Conservation (phyloP, 1,284 basidiomycete species). For the Irpex sp. region DNA sequence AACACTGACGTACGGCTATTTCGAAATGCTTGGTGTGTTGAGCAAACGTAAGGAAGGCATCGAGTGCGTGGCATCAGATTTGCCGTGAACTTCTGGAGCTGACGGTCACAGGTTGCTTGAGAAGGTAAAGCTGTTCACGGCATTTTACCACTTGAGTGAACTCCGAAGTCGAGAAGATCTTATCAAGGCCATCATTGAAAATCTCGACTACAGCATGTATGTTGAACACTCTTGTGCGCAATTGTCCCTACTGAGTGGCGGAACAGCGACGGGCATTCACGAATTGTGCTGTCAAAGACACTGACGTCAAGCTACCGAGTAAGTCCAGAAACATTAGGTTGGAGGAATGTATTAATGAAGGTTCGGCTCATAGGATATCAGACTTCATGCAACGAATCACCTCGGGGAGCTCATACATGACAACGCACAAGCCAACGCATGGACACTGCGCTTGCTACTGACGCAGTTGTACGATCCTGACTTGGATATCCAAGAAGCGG, state of each 20-base stretch:
- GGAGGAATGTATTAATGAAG: neutral
- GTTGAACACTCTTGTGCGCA: slow-evolving; percentile 21
- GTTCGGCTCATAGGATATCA: slow-evolving; percentile 57
- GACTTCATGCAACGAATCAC: slow-evolving; percentile 85
- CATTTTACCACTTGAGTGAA: slow-evolving; percentile 92
- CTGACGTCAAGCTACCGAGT: slow-evolving; percentile 89
- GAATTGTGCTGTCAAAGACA: slow-evolving; percentile 89
- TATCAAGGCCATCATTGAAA: slow-evolving; percentile 86
- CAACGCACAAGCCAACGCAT: slow-evolving; percentile 61
- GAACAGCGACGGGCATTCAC: slow-evolving; percentile 84
- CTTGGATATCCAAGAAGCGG: slow-evolving; percentile 84
- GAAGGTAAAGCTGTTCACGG: slow-evolving; percentile 89
- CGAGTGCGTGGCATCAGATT: slow-evolving; percentile 50
- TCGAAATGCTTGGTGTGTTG: slow-evolving; percentile 92
- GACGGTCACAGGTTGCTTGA: slow-evolving; percentile 65
- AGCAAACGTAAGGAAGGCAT: slow-evolving; percentile 87
- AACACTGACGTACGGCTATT: slow-evolving; percentile 87
- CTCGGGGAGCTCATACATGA: slow-evolving; percentile 75
- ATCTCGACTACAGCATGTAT: slow-evolving; percentile 86
- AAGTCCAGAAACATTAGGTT: slow-evolving; percentile 8
- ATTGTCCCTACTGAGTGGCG: slow-evolving; percentile 2
- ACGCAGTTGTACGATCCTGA: slow-evolving; percentile 95
- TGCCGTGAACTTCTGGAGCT: neutral
- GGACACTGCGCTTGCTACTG: slow-evolving; percentile 85
- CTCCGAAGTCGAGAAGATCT: slow-evolving; percentile 88